Evolutionary conservation across 164 flowering plant species (phyloP), one percentile per base, ranked within the genome.

Genomic region (Umbilicus rupestris): DNA sequence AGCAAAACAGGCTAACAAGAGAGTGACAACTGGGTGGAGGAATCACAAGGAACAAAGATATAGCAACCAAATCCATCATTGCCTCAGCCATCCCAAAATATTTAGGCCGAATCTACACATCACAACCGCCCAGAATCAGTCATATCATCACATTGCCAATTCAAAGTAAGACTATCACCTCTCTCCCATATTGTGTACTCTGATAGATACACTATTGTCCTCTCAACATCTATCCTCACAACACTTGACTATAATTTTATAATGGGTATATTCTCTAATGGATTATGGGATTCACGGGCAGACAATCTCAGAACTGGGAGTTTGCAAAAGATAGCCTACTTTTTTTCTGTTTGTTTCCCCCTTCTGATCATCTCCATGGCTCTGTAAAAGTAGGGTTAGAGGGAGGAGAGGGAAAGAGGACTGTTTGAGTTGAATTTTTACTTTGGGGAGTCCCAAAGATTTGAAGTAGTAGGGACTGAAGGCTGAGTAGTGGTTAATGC

Each of bases 401-500:
- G 41, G 33, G 65, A 65, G 65, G 65, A 65, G 65, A 55, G 66
- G 68, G 73, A 66, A 71, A 76, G 62, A 66, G 62, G 63, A 62
- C 64, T 59, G 70, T 60, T 69, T 63, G 49, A 65, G 29, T 75
- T 67, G 67, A 57, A 52, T 26, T 55, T 55, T 55, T 65, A 58
- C 71, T 69, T 79, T 81, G 75, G 77, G 76, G 79, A 72, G 67
- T 76, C 77, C 84, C 87, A 70, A 81, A 76, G 79, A 79, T 71
- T 76, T 76, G 79, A 66, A 47, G 74, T 63, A 63, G 64, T 68
- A 64, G 72, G 70, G 68, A 74, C 70, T 68, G 72, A 76, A 76
- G 79, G 74, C 71, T 78, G 73, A 72, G 64, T 35, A 72, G 64
- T 35, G 67, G n/a, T 50, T 71, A 67, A 72, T 76, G 74, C 76